Conservation (phyloP, 2,329 filamentous ascomycete species). For the Sporothrix curviconia region DNA sequence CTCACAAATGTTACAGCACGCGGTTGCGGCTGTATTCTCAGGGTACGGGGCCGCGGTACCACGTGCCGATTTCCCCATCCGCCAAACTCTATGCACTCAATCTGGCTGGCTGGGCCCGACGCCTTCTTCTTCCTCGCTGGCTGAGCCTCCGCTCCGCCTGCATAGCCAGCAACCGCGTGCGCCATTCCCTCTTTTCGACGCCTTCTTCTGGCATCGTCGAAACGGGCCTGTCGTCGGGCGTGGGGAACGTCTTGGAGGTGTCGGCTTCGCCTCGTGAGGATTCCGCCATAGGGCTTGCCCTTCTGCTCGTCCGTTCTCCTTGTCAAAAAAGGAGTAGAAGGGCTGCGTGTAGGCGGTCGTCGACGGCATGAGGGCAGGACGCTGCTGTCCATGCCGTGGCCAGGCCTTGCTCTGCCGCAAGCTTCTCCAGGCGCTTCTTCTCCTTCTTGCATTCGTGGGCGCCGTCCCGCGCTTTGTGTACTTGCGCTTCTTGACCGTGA, state of each 20-base stretch:
- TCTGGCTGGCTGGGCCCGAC: constrained; percentile 85
- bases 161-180: constrained; percentile 52
- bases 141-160: constrained; percentile 62
- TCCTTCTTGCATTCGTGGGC: constrained; percentile 24
- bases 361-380: constrained; percentile 11
- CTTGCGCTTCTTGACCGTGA: constrained; percentile 53
- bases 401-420: constrained; percentile 3
- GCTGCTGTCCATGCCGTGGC: not conserved
- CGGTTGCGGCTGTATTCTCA: constrained; percentile 94
- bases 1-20: constrained; percentile 96
- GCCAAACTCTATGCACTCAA: constrained; percentile 97
- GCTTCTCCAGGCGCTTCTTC: constrained; percentile 11
- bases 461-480: constrained; percentile 41
- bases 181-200: constrained; percentile 90
- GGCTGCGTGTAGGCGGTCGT: constrained; percentile 57
- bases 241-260: constrained; percentile 80
- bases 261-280: constrained; percentile 88
- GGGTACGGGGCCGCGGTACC: constrained; percentile 98
- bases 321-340: constrained; percentile 83
- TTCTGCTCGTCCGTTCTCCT: constrained; percentile 83
- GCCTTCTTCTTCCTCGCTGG: constrained; percentile 64
- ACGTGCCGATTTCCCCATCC: constrained; percentile 97
- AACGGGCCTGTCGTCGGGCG: constrained; percentile 74
- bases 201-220: constrained; percentile 85
- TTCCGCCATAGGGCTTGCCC: constrained; percentile 91